Percentiles rank a stretch among this genome's conserved stretches.
phyloP scores from a whole-genome alignment of 2,329 filamentous ascomycete species.

The Stachybotrys chartarum region DNA sequence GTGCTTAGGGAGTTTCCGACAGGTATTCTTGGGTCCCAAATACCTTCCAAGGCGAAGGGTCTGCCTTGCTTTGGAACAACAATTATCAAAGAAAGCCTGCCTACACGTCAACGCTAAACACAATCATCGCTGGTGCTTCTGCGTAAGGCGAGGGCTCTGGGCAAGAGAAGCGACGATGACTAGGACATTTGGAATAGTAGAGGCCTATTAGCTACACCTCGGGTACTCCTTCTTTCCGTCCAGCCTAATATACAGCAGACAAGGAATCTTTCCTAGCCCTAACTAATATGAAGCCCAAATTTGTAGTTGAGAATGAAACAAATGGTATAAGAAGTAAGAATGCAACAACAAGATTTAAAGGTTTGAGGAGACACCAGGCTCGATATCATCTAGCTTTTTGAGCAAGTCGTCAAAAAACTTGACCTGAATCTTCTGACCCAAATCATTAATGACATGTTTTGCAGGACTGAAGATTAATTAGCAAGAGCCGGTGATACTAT shows the following conservation, averaged over 20 bases:
- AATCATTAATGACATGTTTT: slow-evolving; percentile 21
- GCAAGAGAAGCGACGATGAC: not conserved
- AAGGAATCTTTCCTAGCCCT: too few relatives aligned
- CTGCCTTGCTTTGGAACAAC: slow-evolving; percentile 9
- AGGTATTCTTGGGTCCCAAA: slow-evolving; percentile 14
- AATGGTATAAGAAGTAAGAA: too few relatives aligned
- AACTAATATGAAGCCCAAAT: too few relatives aligned
- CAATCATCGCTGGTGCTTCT: not conserved
- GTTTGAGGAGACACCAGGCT: slow-evolving; percentile 4
- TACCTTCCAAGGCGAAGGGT: slow-evolving; percentile 14
- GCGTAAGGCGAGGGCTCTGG: not conserved
- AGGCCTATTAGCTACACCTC: too few relatives aligned
- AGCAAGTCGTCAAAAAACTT: slow-evolving; percentile 25
- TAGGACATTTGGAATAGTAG: too few relatives aligned
- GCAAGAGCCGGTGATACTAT: not conserved
- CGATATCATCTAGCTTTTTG: slow-evolving; percentile 19
- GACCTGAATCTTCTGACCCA: slow-evolving; percentile 19
- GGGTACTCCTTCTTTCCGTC: too few relatives aligned
- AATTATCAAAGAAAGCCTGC: slow-evolving; percentile 8
- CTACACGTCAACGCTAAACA: slow-evolving; percentile 2
- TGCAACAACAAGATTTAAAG: not conserved
- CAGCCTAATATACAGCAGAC: too few relatives aligned
- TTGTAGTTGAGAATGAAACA: not conserved
- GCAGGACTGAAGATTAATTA: slow-evolving; percentile 8
- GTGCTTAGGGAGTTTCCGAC: slow-evolving; percentile 14